Evolutionary conservation across 2,329 filamentous ascomycete species (phyloP).

Genomic region (Xylariaceae sp.): DNA sequence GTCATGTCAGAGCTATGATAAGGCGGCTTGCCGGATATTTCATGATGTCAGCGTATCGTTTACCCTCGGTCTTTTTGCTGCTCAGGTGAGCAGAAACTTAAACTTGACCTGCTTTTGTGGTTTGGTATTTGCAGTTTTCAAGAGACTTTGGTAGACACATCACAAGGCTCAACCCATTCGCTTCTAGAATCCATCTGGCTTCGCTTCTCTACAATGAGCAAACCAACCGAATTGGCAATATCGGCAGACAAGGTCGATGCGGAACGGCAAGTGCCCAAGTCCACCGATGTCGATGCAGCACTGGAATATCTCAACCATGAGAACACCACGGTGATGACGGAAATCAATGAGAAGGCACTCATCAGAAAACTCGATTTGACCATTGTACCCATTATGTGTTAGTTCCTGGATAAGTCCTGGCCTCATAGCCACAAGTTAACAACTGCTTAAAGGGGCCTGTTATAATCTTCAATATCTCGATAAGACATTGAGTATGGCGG

Average conservation of each 20-base stretch:
- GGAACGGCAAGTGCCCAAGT: constrained; percentile 15
- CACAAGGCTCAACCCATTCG: background rate
- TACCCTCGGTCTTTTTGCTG: background rate
- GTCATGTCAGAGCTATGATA: background rate
- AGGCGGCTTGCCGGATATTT: background rate
- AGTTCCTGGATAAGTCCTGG: constrained; percentile 1
- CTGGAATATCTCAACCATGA: constrained; percentile 29
- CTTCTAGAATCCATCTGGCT: background rate
- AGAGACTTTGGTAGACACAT: background rate
- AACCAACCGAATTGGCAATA: constrained; percentile 8
- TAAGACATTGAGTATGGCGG: constrained; percentile 32
- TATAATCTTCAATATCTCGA: constrained; percentile 38
- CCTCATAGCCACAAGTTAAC: background rate
- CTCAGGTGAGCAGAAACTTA: background rate
- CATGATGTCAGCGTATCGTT: background rate
- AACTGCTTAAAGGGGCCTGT: constrained; percentile 28
- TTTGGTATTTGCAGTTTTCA: background rate
- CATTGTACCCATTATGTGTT: constrained; percentile 37
- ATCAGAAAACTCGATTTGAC: constrained; percentile 36
- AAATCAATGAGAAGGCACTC: constrained; percentile 30
- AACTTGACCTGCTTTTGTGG: background rate
- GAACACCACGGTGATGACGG: constrained; percentile 22
- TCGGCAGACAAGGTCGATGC: constrained; percentile 15
- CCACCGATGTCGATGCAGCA: constrained; percentile 26
- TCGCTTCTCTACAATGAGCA: background rate